phyloP scores from a whole-genome alignment of 1,139 yeast genomes.

The Tardiomyces digboiensis region DNA sequence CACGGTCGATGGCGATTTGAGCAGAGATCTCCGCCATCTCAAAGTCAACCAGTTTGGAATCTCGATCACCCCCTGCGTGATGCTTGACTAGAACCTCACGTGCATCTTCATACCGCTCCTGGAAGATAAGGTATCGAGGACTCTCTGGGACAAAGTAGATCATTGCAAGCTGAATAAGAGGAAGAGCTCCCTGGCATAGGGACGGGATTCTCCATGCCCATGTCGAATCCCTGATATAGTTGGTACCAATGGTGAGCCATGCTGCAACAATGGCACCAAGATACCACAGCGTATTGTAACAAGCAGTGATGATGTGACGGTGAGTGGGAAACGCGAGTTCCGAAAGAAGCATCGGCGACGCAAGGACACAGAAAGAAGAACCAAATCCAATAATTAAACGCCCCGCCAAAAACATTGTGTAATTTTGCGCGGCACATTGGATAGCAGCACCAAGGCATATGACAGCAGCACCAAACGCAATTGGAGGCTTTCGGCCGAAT shows the following conservation, averaged over 20 bases:
- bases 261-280: constrained; percentile 49
- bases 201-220: constrained; percentile 40
- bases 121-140: constrained; percentile 63
- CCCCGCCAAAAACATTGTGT: constrained; percentile 34
- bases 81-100: constrained; percentile 20
- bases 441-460: constrained; percentile 37
- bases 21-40: constrained; percentile 14
- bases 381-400: constrained; percentile 44
- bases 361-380: constrained; percentile 19
- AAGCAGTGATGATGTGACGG: constrained; percentile 37
- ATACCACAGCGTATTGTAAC: constrained; percentile 43
- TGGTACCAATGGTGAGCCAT: constrained; percentile 42
- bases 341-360: constrained; percentile 35
- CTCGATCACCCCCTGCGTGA: constrained; percentile 18
- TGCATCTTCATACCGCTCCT: constrained; percentile 44
- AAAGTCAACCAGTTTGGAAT: constrained; percentile 12
- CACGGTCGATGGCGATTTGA: constrained; percentile 12
- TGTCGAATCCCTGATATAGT: constrained; percentile 14
- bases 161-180: constrained; percentile 24
- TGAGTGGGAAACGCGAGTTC: constrained; percentile 34
- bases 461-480: constrained; percentile 32
- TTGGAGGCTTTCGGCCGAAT: constrained; percentile 38
- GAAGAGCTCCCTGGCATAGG: constrained; percentile 31
- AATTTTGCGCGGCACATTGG: constrained; percentile 33
- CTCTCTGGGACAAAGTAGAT: constrained; percentile 41